A percentile compares a stretch with the other conserved stretches of the same genome.
phyloP scores from a whole-genome alignment of 768 basidiomycete genomes.

The Lactifluus volemus region DNA sequence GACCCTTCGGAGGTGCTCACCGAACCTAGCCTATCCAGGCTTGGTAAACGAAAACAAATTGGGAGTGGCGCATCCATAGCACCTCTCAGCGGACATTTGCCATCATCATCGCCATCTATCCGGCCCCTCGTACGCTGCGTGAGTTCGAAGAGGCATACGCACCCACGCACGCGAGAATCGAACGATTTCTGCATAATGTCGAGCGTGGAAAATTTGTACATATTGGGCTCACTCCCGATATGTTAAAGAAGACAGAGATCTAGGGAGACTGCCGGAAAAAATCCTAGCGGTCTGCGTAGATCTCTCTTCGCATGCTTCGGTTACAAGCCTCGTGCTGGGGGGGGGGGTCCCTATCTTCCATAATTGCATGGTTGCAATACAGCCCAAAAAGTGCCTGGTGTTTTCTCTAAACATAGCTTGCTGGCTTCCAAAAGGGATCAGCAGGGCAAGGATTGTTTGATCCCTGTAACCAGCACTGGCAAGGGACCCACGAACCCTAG shows the following conservation, averaged over 20 bases:
- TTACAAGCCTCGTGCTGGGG: neutral
- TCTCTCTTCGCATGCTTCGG: neutral
- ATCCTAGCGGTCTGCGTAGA: neutral
- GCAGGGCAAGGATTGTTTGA: neutral
- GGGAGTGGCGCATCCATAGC: neutral
- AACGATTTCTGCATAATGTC: neutral
- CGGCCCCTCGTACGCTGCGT: neutral
- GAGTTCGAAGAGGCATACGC: slow-evolving; percentile 11
- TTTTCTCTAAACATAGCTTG: neutral
- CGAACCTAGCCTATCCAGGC: neutral
- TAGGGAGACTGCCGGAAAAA: neutral
- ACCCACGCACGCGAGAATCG: neutral
- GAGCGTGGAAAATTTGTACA: neutral
- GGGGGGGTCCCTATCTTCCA: neutral
- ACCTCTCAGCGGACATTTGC: neutral
- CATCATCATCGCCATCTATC: neutral
- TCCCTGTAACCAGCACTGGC: too few species aligned
- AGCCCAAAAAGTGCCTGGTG: neutral
- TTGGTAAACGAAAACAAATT: neutral
- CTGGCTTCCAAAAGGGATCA: neutral
- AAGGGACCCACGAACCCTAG: too few species aligned
- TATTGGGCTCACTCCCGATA: slow-evolving; percentile 5
- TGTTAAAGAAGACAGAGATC: neutral
- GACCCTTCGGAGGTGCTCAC: neutral
- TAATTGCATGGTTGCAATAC: neutral